Base-by-base conservation (phyloP, 345 rosid genomes). In the Kandelia obovata region DNA sequence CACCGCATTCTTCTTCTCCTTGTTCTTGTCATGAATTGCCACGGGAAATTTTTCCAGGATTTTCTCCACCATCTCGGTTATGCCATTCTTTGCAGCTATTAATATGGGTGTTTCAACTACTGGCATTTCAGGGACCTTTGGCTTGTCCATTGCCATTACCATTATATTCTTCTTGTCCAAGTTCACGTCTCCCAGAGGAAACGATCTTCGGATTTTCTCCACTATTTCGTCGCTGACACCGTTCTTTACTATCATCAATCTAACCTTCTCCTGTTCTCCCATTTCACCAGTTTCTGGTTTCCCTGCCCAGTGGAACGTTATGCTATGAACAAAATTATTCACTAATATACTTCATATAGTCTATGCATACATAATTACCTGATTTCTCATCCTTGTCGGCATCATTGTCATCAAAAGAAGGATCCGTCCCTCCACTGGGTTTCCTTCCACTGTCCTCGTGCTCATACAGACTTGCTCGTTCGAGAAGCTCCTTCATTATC, bases 401-500 rank as follows among this genome's bases (percentile, higher is more conserved):
- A 21, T 21, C 21, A 21, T 1, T 10, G 59, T 2, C 11, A 13
- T 2, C 0, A 55, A 0, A 13, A 43, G 0, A 0, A 55, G 13
- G 5, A 13, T 0, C 0, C 5, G 0, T 8, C 28, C 0, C 17
- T 13, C 0, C 2, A 16, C 17, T 20, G 10, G 84, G 86, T 2
- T 17, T 28, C 7, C 25, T 3, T 30, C 83, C 84, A 10, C 46
- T 67, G 52, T 61, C 19, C 30, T 73, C 83, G 35, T 69, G 75
- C 63, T 76, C 72, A 11, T 73, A 80, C 55, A 53, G 3, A 0
- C 28, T 46, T 31, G 68, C 60, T 16, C 39, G 55, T 2, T n/a
- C 0, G 0, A 86, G 65, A 37, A 87, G 78, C 43, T 83, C 68
- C n/a, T 76, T 66, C 87, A 87, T 56, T 34, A 84, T 20, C 69